Evolutionary conservation across 208 protist species (phyloP).

Genomic region (Leishmania turanica): DNA sequence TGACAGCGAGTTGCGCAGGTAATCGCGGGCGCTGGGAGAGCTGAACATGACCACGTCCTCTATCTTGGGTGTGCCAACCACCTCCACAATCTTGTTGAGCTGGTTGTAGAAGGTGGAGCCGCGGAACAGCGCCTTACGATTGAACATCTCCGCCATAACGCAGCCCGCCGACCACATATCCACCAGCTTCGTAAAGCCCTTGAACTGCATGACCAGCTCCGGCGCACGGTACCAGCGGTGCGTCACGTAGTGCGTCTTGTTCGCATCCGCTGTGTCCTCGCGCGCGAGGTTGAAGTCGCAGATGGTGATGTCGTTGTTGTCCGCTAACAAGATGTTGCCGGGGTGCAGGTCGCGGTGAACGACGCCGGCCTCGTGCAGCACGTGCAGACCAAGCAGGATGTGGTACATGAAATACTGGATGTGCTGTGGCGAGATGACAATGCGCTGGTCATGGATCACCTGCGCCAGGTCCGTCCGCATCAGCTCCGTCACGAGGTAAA

Average conservation of each 20-base stretch:
- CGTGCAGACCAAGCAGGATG: conserved; percentile 94
- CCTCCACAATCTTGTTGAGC: conserved; percentile 92
- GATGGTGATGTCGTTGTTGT: conserved; percentile 95
- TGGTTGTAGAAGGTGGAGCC: conserved; percentile 94
- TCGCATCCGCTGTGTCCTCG: conserved; percentile 79
- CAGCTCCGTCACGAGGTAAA: conserved; percentile 97
- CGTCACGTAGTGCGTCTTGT: conserved; percentile 95
- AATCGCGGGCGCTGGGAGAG: conserved; percentile 82
- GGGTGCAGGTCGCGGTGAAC: conserved; percentile 94
- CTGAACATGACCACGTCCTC: conserved; percentile 92
- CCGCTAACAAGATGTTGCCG: conserved; percentile 87
- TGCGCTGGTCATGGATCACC: conserved; percentile 95
- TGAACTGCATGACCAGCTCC: conserved; percentile 97
- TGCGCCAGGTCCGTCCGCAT: conserved; percentile 94
- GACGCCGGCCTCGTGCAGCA: conserved; percentile 90
- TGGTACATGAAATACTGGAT: conserved; percentile 98
- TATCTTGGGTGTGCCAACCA: conserved; percentile 89
- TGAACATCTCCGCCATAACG: conserved; percentile 92
- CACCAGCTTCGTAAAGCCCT: conserved; percentile 91
- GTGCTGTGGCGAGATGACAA: conserved; percentile 94
- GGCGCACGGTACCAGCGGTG: conserved; percentile 98
- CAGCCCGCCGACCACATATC: conserved; percentile 93
- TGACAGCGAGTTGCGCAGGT: conserved; percentile 77
- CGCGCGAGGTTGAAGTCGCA: conserved; percentile 98
- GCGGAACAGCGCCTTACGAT: conserved; percentile 90